phyloP scores from a whole-genome alignment of 768 basidiomycete species.

The Lactarius evosmus region DNA sequence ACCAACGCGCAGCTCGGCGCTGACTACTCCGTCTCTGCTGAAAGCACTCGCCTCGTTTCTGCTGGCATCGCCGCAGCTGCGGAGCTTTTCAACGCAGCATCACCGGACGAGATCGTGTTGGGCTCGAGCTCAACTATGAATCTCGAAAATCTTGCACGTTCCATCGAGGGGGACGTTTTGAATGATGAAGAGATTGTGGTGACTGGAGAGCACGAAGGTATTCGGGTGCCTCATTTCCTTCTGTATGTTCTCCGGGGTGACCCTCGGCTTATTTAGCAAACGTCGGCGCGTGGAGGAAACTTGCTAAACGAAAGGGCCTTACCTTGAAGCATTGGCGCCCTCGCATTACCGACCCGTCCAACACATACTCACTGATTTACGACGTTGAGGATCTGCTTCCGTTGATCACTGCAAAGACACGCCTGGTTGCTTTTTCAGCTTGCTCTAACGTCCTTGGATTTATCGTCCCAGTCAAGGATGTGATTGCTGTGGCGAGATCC shows the following conservation, averaged over 20 bases:
- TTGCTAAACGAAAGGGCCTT: conserved; percentile 56
- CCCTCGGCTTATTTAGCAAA: conserved; percentile 50
- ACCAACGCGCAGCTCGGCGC: conserved; percentile 75
- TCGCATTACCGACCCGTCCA: conserved; percentile 40
- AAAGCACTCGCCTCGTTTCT: conserved; percentile 49
- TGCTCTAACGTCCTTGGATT: conserved; percentile 76
- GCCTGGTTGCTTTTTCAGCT: conserved; percentile 68
- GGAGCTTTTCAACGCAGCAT: conserved; percentile 62
- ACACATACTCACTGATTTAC: conserved; percentile 63
- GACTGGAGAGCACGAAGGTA: conserved; percentile 80
- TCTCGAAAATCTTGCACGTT: conserved; percentile 64
- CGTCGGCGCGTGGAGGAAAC: conserved; percentile 70
- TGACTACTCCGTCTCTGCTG: conserved; percentile 56
- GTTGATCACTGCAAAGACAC: conserved; percentile 61
- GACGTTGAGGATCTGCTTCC: conserved; percentile 55
- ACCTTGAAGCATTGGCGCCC: conserved; percentile 59
- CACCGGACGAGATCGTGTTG: conserved; percentile 61
- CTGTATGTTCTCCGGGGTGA: neutral
- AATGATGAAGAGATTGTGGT: conserved; percentile 71
- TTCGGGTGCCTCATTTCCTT: conserved; percentile 9
- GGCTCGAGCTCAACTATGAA: conserved; percentile 66
- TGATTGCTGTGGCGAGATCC: conserved; percentile 49
- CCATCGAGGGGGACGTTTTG: conserved; percentile 52
- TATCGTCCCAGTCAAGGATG: conserved; percentile 56
- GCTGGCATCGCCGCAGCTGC: conserved; percentile 52